Evolutionary conservation across 139 green algal species (phyloP).

Genomic region (Ulvella scutata): DNA sequence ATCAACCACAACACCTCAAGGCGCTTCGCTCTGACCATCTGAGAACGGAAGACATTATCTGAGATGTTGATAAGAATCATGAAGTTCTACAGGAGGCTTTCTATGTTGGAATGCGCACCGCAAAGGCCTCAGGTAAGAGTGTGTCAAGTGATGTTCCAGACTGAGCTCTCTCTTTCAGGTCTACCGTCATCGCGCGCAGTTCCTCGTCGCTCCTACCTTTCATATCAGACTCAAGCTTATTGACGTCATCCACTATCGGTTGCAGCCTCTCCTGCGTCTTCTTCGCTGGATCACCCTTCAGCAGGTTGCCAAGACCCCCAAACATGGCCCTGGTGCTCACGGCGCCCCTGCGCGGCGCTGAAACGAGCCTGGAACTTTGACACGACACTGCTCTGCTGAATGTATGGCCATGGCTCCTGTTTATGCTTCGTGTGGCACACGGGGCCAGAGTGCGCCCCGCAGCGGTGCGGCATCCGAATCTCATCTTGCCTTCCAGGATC

Average conservation of each 20-base stretch:
- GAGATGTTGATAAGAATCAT: no score
- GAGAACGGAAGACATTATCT: no score
- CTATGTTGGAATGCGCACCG: no score
- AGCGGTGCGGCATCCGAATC: no score
- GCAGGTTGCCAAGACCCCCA: background rate
- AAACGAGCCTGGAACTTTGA: background rate
- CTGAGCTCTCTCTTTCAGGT: constrained; percentile 46
- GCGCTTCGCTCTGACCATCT: no score
- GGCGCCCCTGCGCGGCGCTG: background rate
- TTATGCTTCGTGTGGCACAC: no score
- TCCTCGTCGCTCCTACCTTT: constrained; percentile 58
- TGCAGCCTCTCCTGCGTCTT: background rate
- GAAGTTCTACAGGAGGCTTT: no score
- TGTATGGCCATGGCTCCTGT: no score
- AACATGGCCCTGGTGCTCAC: background rate
- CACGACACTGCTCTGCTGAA: no score
- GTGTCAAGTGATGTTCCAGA: constrained; percentile 59
- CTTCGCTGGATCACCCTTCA: background rate
- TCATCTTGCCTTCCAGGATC: no score
- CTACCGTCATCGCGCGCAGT: constrained; percentile 60
- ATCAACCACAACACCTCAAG: no score
- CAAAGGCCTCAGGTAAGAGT: constrained; percentile 79
- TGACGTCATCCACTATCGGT: constrained; percentile 66
- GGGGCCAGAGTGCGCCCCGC: no score
- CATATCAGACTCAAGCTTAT: constrained; percentile 65